phyloP scores from a whole-genome alignment of 2,329 filamentous ascomycete species.

The Geosmithia morbida region DNA sequence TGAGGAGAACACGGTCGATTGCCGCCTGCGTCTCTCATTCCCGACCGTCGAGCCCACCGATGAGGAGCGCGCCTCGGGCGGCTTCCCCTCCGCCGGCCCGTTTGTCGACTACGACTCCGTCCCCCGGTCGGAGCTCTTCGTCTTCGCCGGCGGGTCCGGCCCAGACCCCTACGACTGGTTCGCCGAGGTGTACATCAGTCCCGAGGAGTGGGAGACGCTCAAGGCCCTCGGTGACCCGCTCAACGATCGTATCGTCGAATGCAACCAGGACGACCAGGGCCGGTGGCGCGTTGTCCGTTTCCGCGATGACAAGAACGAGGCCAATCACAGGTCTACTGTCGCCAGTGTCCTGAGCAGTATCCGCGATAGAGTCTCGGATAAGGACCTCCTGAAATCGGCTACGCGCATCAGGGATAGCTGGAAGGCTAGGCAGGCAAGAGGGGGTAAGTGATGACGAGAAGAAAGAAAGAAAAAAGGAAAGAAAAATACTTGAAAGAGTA shows the following conservation, averaged over 20 bases:
- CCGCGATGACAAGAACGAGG: conserved; percentile 82
- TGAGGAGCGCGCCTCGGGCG: conserved; percentile 51
- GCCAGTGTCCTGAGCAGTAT: conserved; percentile 84
- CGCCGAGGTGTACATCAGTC: conserved; percentile 52
- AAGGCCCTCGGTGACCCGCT: conserved; percentile 62
- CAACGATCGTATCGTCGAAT: conserved; percentile 84
- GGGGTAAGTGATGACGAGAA: not conserved
- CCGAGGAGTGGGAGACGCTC: conserved; percentile 70
- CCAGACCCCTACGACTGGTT: conserved; percentile 48
- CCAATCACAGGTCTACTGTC: conserved; percentile 77
- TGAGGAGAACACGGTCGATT: conserved; percentile 90
- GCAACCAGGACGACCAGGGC: conserved; percentile 59
- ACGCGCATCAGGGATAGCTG: conserved; percentile 64
- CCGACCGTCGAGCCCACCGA: conserved; percentile 54
- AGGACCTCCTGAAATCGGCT: conserved; percentile 60
- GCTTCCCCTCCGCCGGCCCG: conserved; percentile 31
- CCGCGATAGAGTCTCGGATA: conserved; percentile 66
- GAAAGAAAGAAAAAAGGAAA: too few relatives aligned
- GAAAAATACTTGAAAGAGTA: too few relatives aligned
- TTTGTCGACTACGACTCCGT: conserved; percentile 68
- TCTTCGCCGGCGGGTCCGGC: conserved; percentile 45
- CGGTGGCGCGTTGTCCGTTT: conserved; percentile 83
- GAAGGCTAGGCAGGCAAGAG: conserved; percentile 32
- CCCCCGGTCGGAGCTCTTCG: conserved; percentile 59
- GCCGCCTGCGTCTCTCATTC: conserved; percentile 67